Evolutionary conservation across 192 early-diverging fungal genomes (phyloP), one percentile per base, ranked within the genome.

Genomic region (Podila horticola): DNA sequence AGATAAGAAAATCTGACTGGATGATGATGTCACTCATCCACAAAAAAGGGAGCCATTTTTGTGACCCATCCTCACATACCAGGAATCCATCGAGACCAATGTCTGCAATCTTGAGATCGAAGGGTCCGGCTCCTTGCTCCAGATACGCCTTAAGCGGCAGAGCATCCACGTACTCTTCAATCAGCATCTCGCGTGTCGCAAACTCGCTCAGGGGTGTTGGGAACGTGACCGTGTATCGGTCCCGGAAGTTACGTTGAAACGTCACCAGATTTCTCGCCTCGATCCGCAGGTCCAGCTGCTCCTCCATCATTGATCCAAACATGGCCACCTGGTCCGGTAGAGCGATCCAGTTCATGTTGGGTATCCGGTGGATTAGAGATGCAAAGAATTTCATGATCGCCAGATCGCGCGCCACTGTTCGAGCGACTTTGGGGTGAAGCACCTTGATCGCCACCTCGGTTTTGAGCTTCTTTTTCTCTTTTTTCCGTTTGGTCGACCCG

Each of bases 281-380:
- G 13, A 86, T 84, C 28, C 91, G 84, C 61, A 99, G 71, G 83
- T 99, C 95, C 29, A 97, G 79, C 77, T 99, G 98, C 31, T 91
- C 88, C 45, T 86, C 83, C 96, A 99, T 98, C 96, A 99, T 98
- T 5, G 79, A 69, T 31, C 93, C 92, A 90, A 99, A 99, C 51
- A 93, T 91, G 0, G 67, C 74, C 11, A 97, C 95, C 79, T 99
- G 97, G 33, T 98, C 94, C 0, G 94, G 95, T 9, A 99, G 75
- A 5, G 91, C 92, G 19, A 99, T 86, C 95, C 95, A 98, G 29
- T 91, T 82, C 65, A 95, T 88, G 12, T 86, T 92, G 0, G 98
- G 98, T 28, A 99, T 87, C 55, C 70, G 50, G 26, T 90, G 84
- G 8, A 97, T 75, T 30, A 92, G 26, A 15, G 64, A 71, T 13